Evolutionary conservation across 2,329 filamentous ascomycete species (phyloP).

Genomic region (Fusarium sarcochroum): DNA sequence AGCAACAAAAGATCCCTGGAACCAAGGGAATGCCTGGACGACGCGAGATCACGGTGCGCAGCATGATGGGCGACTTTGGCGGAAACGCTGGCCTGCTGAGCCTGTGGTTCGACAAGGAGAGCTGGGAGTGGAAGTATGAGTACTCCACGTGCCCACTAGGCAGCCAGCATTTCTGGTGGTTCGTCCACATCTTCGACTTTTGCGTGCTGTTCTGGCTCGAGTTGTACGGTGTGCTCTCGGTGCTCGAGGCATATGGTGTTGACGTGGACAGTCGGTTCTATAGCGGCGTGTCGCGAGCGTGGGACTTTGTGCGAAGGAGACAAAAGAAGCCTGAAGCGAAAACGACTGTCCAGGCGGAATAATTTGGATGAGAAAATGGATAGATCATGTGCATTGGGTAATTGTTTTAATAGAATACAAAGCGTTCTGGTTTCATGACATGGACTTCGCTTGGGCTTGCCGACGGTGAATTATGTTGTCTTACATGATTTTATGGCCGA

Average conservation of each 20-base stretch:
- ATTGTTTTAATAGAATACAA: conserved; percentile 32
- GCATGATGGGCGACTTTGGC: conserved; percentile 98
- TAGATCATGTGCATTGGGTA: conserved; percentile 23
- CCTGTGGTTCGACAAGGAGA: conserved; percentile 84
- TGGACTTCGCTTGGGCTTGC: conserved; percentile 19
- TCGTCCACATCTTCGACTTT: conserved; percentile 81
- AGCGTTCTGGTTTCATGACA: conserved; percentile 29
- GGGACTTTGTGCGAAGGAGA: conserved; percentile 22
- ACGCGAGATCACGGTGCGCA: conserved; percentile 91
- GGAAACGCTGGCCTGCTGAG: conserved; percentile 92
- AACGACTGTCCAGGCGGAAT: conserved; percentile 35
- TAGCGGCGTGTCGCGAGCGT: conserved; percentile 34
- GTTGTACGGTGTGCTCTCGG: conserved; percentile 45
- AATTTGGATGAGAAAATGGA: conserved; percentile 37
- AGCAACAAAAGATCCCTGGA: conserved; percentile 57
- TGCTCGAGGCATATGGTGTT: conserved; percentile 51
- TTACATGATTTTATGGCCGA: conserved; percentile 17
- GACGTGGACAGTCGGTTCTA: conserved; percentile 53
- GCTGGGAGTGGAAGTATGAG: conserved; percentile 85
- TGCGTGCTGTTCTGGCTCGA: conserved; percentile 55
- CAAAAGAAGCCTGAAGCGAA: conserved; percentile 24
- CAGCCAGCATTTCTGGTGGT: conserved; percentile 95
- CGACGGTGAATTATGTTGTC: conserved; percentile 16
- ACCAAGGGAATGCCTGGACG: conserved; percentile 71
- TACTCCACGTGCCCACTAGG: conserved; percentile 85